Conservation (phyloP, 352 stramenopile species). For the Nothophytophthora sp. region DNA sequence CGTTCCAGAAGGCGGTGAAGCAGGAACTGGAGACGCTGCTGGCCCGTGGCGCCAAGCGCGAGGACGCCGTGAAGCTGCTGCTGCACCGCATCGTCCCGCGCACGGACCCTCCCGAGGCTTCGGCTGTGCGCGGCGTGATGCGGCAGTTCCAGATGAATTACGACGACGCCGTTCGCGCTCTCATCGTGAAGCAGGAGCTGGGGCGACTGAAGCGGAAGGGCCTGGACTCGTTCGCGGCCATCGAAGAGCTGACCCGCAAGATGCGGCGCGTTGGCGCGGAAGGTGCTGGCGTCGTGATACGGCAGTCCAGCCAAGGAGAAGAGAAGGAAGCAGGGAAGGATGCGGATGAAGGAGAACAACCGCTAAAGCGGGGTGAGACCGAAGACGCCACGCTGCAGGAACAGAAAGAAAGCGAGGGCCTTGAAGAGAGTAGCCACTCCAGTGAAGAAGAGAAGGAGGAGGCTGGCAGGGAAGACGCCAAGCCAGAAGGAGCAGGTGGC, state of each 20-base stretch:
- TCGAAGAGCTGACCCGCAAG: slow-evolving; percentile 82
- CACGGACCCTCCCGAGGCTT: slow-evolving; percentile 55
- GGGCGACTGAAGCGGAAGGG: slow-evolving; percentile 71
- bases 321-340: slow-evolving; percentile 13
- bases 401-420: background rate
- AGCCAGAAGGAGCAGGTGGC: no score
- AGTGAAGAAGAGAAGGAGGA: background rate
- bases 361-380: background rate
- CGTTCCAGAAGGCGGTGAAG: slow-evolving; percentile 82
- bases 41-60: slow-evolving; percentile 46
- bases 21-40: slow-evolving; percentile 77
- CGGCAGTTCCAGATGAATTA: slow-evolving; percentile 87
- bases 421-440: background rate
- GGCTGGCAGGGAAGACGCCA: background rate
- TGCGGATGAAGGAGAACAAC: slow-evolving; percentile 2
- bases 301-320: background rate
- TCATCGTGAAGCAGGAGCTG: slow-evolving; percentile 90
- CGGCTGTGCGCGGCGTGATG: slow-evolving; percentile 78
- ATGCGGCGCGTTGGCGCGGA: slow-evolving; percentile 50
- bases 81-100: slow-evolving; percentile 75
- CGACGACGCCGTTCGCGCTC: slow-evolving; percentile 78
- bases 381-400: slow-evolving; percentile 8
- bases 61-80: slow-evolving; percentile 75
- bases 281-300: no score
- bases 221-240: slow-evolving; percentile 82